phyloP scores from a whole-genome alignment of 2,329 filamentous ascomycete species.

The Colletotrichum trifolii region DNA sequence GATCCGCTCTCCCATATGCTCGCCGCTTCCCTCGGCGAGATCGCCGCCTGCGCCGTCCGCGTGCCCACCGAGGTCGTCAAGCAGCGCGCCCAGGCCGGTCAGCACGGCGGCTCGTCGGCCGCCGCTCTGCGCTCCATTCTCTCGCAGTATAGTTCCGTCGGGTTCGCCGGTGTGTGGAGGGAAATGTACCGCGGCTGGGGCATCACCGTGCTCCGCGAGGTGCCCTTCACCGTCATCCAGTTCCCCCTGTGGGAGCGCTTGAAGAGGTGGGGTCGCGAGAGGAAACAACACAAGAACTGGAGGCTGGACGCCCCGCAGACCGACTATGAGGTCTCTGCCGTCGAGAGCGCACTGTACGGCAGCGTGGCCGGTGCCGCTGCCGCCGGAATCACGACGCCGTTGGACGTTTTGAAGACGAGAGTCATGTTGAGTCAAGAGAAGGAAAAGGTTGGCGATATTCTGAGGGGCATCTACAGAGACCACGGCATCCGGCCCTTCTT shows the following conservation, averaged over 20 bases:
- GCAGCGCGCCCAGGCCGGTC: slow-evolving; percentile 91
- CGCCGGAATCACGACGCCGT: slow-evolving; percentile 87
- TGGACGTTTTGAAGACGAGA: slow-evolving; percentile 96
- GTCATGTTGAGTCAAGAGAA: slow-evolving; percentile 88
- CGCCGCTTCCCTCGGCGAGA: slow-evolving; percentile 86
- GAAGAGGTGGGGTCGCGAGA: slow-evolving; percentile 75
- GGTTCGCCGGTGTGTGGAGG: slow-evolving; percentile 72
- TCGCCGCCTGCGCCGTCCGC: slow-evolving; percentile 90
- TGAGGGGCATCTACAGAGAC: slow-evolving; percentile 72
- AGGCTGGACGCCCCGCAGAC: slow-evolving; percentile 19
- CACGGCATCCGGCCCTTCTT: slow-evolving; percentile 78
- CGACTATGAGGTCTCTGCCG: slow-evolving; percentile 67
- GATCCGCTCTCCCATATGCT: slow-evolving; percentile 72
- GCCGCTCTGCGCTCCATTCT: slow-evolving; percentile 78
- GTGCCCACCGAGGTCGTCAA: slow-evolving; percentile 98
- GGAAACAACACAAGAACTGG: slow-evolving; percentile 38
- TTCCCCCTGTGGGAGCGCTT: slow-evolving; percentile 97
- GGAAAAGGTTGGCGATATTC: slow-evolving; percentile 67
- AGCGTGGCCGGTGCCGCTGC: slow-evolving; percentile 86
- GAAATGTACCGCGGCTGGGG: slow-evolving; percentile 93
- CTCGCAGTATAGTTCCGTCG: slow-evolving; percentile 53
- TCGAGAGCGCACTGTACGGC: slow-evolving; percentile 87
- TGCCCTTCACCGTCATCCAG: slow-evolving; percentile 96
- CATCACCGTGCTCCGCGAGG: slow-evolving; percentile 94
- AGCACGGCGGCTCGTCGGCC: slow-evolving; percentile 77